Evolutionary conservation across 1,284 basidiomycete species (phyloP).

Genomic region (Ceratobasidium sp.): DNA sequence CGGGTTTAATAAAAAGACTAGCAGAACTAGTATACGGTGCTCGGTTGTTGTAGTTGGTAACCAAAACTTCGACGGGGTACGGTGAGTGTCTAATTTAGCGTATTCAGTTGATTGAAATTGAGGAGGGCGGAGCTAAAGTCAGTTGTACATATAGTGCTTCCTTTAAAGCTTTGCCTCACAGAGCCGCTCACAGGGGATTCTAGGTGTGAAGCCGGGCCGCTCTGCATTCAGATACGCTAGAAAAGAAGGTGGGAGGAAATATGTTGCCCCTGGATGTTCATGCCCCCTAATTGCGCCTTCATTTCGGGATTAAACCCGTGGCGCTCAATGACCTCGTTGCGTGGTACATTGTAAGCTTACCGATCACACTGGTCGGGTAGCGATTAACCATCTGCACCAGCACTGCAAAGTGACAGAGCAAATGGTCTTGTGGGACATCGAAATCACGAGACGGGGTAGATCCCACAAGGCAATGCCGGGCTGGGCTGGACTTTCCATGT

Average conservation of each 20-base stretch:
- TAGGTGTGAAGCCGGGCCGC: not conserved
- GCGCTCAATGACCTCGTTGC: conserved; percentile 9
- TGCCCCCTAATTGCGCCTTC: conserved; percentile 15
- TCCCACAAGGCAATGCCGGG: not conserved
- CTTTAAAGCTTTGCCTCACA: conserved; percentile 11
- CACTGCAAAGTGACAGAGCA: not conserved
- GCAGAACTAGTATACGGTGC: not conserved
- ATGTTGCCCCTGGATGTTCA: conserved; percentile 13
- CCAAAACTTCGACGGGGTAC: not conserved
- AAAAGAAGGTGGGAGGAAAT: not conserved
- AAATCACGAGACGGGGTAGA: not conserved
- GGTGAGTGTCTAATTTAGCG: not conserved
- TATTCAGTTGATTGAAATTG: not conserved
- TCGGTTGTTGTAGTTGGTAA: not conserved
- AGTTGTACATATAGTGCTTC: too few relatives aligned
- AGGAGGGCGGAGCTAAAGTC: not conserved
- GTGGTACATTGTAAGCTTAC: not conserved
- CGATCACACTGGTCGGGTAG: not conserved
- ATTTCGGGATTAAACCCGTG: conserved; percentile 21
- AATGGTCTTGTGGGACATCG: not conserved
- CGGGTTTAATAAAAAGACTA: not conserved
- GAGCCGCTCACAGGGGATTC: not conserved
- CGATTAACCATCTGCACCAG: not conserved
- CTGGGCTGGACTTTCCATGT: conserved; percentile 12
- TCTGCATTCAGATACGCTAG: not conserved